Base-by-base conservation (phyloP, 805 yeast genomes). In the Candida hungchunana region DNA sequence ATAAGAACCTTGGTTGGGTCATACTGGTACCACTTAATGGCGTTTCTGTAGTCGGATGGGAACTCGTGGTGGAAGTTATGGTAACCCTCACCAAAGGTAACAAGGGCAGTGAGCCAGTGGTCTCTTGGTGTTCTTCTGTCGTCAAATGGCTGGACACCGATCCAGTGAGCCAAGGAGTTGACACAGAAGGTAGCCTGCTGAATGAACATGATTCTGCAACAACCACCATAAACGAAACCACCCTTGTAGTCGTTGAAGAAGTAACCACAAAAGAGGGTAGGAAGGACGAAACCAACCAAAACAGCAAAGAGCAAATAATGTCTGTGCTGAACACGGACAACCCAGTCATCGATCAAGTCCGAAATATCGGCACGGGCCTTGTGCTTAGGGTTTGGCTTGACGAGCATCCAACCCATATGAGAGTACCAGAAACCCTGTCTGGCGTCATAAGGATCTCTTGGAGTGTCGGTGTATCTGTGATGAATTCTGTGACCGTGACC, bases 1-100 rank as follows among this genome's bases (percentile, higher is more conserved):
- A 83, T 82, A 36, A 71, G 50, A 31, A 75, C 52, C 63, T 83
- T 83, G 32, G 93, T 82, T 50, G 94, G 94, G 59, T 84, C 94
- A 57, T 79, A 83, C 69, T 83, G 90, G 69, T 79, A 83, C 93
- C 93, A 83, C 58, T 77, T 80, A 55, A 83, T 71, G 27, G 93
- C 93, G 58, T 83, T 83, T 73, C 94, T 77, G 73, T 83, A 84
- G 64, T 84, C 94, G 16, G 85, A 74, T 53, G 94, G 93, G 73
- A 83, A 84, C 67, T 83, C 94, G 60, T 84, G 94, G 62, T 84
- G 94, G 77, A 83, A 84, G 65, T 84, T 84, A 56, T 84, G 93
- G 70, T 83, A 82, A 48, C 94, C 94, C 64, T 84, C 94, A 62
- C 94, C 94, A 53, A 83, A 82, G 1, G 94, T 84, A 40, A 82